A percentile compares a stretch with the other conserved stretches of the same genome.
These are phyloP conservation scores for Roridomyces roridus DNA, from an alignment of 768 basidiomycete species.

Conservation along the genomic window DNA sequence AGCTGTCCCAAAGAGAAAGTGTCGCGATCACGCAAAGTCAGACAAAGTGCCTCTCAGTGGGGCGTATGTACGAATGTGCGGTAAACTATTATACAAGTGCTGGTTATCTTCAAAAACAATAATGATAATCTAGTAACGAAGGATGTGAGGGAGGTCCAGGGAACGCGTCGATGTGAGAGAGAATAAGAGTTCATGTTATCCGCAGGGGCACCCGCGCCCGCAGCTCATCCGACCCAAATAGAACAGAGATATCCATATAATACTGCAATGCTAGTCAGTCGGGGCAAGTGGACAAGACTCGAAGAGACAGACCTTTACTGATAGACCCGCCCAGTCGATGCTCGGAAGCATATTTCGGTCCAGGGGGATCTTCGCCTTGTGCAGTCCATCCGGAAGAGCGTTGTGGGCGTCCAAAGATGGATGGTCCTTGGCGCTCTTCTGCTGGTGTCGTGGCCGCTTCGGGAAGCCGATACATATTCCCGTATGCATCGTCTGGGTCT, in stretches of 20 bases:
- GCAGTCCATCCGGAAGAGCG: conserved; percentile 70
- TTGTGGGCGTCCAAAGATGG: conserved; percentile 52
- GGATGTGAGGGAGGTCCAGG: conserved; percentile 17
- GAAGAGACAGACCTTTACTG: conserved; percentile 60
- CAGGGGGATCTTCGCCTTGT: conserved; percentile 62
- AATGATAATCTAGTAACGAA: conserved; percentile 21
- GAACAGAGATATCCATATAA: conserved; percentile 74
- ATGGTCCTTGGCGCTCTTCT: conserved; percentile 44
- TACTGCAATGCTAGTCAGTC: conserved; percentile 50
- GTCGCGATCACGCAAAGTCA: neutral
- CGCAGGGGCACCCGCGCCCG: conserved; percentile 68
- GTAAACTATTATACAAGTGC: conserved; percentile 18
- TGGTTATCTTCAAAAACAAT: conserved; percentile 20
- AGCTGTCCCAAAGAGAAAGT: neutral
- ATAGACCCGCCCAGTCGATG: conserved; percentile 71
- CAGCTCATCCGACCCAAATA: conserved; percentile 66
- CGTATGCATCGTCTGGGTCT: conserved; percentile 53
- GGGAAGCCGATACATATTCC: conserved; percentile 72
- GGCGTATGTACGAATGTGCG: conserved; percentile 4
- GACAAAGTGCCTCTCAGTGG: neutral
- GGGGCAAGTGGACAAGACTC: conserved; percentile 6
- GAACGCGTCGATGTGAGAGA: conserved; percentile 1
- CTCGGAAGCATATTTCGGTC: conserved; percentile 66
- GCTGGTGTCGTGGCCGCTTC: conserved; percentile 63
- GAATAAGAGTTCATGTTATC: conserved; percentile 43